Evolutionary conservation across 2,329 filamentous ascomycete species (phyloP).

Genomic region (Sporothrix protearum): DNA sequence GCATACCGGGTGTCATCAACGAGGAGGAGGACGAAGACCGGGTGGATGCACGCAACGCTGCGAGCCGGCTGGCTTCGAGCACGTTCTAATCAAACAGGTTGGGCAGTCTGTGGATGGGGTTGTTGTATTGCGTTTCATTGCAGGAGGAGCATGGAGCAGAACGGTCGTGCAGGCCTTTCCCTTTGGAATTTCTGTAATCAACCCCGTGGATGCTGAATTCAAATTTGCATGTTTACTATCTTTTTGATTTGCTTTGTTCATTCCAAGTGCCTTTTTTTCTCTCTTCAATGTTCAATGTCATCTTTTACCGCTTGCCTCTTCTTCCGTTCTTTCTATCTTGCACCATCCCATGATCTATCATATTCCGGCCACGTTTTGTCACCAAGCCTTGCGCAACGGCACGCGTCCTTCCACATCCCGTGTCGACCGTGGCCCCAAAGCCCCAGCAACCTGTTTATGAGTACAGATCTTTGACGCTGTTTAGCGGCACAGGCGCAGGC

Average conservation of each 20-base stretch:
- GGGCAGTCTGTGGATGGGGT: neutral
- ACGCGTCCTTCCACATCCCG: neutral
- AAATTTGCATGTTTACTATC: neutral
- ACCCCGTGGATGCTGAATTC: neutral
- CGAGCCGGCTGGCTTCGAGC: conserved; percentile 87
- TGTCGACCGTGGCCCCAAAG: neutral
- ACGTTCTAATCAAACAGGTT: conserved; percentile 63
- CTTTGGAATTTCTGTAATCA: neutral
- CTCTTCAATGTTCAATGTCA: neutral
- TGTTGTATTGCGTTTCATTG: neutral
- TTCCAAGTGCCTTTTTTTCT: neutral
- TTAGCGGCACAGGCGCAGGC: neutral
- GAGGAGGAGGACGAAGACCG: conserved; percentile 91
- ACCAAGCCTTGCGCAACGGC: neutral
- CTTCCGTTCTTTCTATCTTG: neutral
- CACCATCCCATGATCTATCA: neutral
- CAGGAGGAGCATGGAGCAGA: neutral
- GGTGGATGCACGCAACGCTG: conserved; percentile 92
- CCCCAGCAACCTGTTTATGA: neutral
- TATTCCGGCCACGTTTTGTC: neutral
- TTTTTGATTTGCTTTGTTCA: too few relatives aligned
- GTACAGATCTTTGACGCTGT: neutral
- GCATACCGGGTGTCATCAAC: conserved; percentile 54
- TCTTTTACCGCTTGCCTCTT: neutral
- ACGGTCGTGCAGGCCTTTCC: neutral